These are phyloP conservation scores for Phytophthora cryptogea DNA, from an alignment of 352 stramenopile species.

Conservation along the genomic window DNA sequence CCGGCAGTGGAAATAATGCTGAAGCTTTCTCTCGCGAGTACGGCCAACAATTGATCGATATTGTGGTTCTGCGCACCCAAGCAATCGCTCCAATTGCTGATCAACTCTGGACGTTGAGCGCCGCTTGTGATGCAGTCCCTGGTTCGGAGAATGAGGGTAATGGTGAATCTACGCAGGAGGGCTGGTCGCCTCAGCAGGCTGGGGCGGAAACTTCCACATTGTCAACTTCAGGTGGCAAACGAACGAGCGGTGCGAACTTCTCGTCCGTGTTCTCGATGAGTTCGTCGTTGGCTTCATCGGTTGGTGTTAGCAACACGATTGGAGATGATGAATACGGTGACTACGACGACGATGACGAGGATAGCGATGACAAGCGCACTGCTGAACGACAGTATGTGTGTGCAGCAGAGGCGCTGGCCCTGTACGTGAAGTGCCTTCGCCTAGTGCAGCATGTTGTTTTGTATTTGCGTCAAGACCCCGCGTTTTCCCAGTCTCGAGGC, in stretches of 20 bases:
- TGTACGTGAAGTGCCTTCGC: slow-evolving; percentile 76
- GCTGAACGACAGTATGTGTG: slow-evolving; percentile 61
- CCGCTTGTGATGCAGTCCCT: slow-evolving; percentile 4
- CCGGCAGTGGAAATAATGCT: slow-evolving; percentile 1
- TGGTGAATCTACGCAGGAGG: slow-evolving; percentile 6
- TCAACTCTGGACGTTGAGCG: slow-evolving; percentile 60
- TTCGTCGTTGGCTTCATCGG: slow-evolving; percentile 54
- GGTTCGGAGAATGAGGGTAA: slow-evolving; percentile 7
- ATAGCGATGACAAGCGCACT: slow-evolving; percentile 34
- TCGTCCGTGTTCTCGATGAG: slow-evolving; percentile 65
- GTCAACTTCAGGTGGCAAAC: slow-evolving; percentile 31
- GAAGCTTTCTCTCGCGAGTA: slow-evolving; percentile 46
- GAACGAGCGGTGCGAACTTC: slow-evolving; percentile 40
- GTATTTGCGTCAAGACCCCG: slow-evolving; percentile 63
- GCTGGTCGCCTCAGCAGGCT: slow-evolving; percentile 24
- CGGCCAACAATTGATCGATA: slow-evolving; percentile 68
- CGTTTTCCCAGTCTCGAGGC: slow-evolving; percentile 27
- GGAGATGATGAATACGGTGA: slow-evolving; percentile 36
- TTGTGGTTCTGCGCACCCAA: slow-evolving; percentile 62
- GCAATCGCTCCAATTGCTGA: slow-evolving; percentile 69
- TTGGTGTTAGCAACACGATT: slow-evolving; percentile 31
- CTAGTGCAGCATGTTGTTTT: slow-evolving; percentile 65
- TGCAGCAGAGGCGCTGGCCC: slow-evolving; percentile 57
- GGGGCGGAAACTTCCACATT: slow-evolving; percentile 13
- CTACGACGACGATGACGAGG: slow-evolving; percentile 36